Conservation (phyloP, 768 basidiomycete genomes). For the Tricholoma sp. region DNA sequence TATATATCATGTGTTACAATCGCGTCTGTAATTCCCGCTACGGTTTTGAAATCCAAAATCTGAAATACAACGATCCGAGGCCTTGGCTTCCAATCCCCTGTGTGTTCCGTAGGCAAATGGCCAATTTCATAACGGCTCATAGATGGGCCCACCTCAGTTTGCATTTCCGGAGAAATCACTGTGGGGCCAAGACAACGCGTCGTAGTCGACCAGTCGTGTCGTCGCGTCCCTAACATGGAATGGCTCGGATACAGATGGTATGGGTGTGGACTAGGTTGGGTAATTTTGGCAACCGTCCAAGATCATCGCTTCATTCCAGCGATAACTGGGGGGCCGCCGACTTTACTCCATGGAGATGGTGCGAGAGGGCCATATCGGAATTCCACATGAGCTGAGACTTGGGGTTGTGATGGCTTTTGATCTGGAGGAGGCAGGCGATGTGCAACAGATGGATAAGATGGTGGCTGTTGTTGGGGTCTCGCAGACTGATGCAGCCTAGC, state of each 20-base stretch:
- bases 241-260: background rate
- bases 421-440: constrained; percentile 21
- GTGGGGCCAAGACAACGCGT: background rate
- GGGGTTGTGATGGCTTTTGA: constrained; percentile 16
- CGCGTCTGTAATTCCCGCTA: too few relatives aligned
- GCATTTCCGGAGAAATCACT: background rate
- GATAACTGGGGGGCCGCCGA: constrained; percentile 55
- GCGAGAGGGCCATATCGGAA: constrained; percentile 64
- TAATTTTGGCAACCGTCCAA: background rate
- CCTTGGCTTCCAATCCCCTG: background rate
- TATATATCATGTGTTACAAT: too few relatives aligned
- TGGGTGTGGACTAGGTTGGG: background rate
- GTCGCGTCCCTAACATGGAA: background rate
- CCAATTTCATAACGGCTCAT: background rate
- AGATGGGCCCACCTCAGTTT: background rate
- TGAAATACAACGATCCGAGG: background rate
- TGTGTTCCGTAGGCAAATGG: background rate
- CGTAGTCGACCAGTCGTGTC: background rate
- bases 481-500: constrained; percentile 43
- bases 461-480: constrained; percentile 19
- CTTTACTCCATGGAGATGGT: constrained; percentile 66
- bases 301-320: constrained; percentile 64
- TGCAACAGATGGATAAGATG: constrained; percentile 16
- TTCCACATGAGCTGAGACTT: constrained; percentile 25
- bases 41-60: too few relatives aligned